These are phyloP conservation scores for Adansonia grandidieri DNA, from an alignment of 441 rosid genomes.

Conservation along the genomic window DNA sequence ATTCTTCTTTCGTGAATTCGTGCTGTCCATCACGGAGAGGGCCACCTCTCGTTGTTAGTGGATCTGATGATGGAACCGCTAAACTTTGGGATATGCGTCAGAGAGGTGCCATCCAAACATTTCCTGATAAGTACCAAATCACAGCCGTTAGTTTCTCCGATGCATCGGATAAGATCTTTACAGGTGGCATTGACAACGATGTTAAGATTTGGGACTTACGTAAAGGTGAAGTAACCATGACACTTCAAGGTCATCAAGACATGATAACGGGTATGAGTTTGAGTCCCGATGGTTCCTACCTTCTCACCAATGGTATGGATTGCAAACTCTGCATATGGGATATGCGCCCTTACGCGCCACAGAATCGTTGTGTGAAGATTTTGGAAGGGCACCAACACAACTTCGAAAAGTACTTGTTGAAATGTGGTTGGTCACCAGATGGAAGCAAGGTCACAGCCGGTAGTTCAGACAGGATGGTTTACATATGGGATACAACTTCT, in stretches of 20 bases:
- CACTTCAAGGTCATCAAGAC: slow-evolving; percentile 94
- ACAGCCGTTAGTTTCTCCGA: slow-evolving; percentile 90
- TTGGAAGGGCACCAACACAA: slow-evolving; percentile 95
- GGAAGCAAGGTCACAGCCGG: slow-evolving; percentile 95
- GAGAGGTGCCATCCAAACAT: slow-evolving; percentile 96
- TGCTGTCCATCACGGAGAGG: slow-evolving; percentile 93
- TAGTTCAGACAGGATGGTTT: slow-evolving; percentile 92
- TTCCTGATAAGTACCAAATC: slow-evolving; percentile 93
- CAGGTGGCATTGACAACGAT: slow-evolving; percentile 84
- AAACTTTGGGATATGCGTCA: slow-evolving; percentile 98
- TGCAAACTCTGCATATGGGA: slow-evolving; percentile 93
- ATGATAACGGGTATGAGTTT: slow-evolving; percentile 87
- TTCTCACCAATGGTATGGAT: slow-evolving; percentile 92
- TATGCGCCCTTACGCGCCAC: slow-evolving; percentile 96
- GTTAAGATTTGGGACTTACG: slow-evolving; percentile 90
- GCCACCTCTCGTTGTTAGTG: slow-evolving; percentile 84
- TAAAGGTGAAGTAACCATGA: slow-evolving; percentile 87
- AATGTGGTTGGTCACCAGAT: slow-evolving; percentile 91
- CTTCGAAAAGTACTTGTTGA: slow-evolving; percentile 85
- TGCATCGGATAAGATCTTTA: slow-evolving; percentile 90
- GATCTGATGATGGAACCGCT: slow-evolving; percentile 95
- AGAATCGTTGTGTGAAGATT: slow-evolving; percentile 87
- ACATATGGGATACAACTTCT: slow-evolving; percentile 91
- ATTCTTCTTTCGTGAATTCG: slow-evolving; percentile 83
- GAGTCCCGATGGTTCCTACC: slow-evolving; percentile 96